Conservation (phyloP, 768 basidiomycete genomes). For the Galerina sulciceps region DNA sequence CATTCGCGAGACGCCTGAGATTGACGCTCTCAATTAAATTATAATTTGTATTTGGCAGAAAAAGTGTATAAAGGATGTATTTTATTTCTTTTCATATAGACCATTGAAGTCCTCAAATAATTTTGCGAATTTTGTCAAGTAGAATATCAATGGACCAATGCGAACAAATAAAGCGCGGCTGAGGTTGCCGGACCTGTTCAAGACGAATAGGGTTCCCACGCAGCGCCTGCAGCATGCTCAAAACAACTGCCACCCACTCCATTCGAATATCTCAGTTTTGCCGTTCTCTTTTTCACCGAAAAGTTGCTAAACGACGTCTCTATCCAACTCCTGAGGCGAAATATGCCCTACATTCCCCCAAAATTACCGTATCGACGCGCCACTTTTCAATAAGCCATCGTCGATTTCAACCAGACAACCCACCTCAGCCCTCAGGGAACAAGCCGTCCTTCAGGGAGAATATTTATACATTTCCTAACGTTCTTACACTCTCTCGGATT, state of each 20-base stretch:
- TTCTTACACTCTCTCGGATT: conserved; percentile 88
- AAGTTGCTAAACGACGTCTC: background rate
- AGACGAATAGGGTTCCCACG: conserved; percentile 24
- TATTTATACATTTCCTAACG: conserved; percentile 93
- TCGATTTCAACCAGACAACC: conserved; percentile 11
- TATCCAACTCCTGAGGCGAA: background rate
- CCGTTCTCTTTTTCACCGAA: conserved; percentile 2
- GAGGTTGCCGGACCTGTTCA: background rate
- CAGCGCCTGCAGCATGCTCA: conserved; percentile 19
- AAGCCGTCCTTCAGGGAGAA: conserved; percentile 68
- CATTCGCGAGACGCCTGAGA: background rate
- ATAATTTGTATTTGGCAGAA: background rate
- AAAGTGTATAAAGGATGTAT: background rate
- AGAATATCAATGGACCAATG: too few relatives aligned
- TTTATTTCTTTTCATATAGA: too few relatives aligned
- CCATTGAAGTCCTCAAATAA: too few relatives aligned
- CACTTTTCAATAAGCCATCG: conserved; percentile 24
- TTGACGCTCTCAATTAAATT: background rate
- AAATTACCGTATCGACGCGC: conserved; percentile 1
- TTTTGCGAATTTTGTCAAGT: too few relatives aligned
- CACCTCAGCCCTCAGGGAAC: conserved; percentile 18
- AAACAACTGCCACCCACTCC: conserved; percentile 24
- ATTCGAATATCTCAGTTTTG: conserved; percentile 14
- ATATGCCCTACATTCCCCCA: background rate
- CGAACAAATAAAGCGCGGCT: background rate